Base-by-base conservation (phyloP, 208 protist genomes). In the Phytomonas sp. region DNA sequence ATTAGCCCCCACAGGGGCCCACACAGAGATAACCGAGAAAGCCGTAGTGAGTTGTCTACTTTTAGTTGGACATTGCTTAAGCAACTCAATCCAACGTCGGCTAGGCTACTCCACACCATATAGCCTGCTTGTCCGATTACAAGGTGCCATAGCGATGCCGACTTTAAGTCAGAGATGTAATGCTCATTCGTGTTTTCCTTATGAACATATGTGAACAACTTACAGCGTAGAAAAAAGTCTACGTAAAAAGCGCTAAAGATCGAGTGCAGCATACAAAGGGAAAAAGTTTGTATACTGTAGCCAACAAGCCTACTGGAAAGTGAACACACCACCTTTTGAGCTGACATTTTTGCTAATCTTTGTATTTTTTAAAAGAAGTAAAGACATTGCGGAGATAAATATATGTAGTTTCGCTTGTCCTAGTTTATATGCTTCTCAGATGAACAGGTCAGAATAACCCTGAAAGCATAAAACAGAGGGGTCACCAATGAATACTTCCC, bases 211-310 rank as follows among this genome's bases (percentile, higher is more conserved):
- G 64, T 66, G 31, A n/a, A 40, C 17, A 68, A 15, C 17, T 67
- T 29, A 26, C 15, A 33, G 31, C 63, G 66, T 29, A 73, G 30
- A 73, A 77, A 76, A 4, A 73, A 36, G 60, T 82, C 70, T 33
- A 67, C 37, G 62, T 76, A 82, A 70, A 79, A 67, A 23, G 74
- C 67, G 31, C 63, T 66, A 64, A 73, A 82, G 30, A 82, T 68
- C 31, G 74, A 63, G 26, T 82, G 69, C n/a, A 81, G 46, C 32
- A 73, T 23, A 40, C 67, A 34, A 20, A 76, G 34, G 5, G 13
- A 63, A 34, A 63, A 34, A 9, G 40, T 46, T 46, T 46, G 40
- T 46, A 46, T 46, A 8, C 40, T 8, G 15, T 46, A 46, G 40
- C 7, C 40, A 46, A 46, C 40, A 46, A 46, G 15, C 40, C 40